A percentile compares a stretch with the other conserved stretches of the same genome.
phyloP scores from a whole-genome alignment of 495 filamentous ascomycete genomes.

The Platismatia glauca region DNA sequence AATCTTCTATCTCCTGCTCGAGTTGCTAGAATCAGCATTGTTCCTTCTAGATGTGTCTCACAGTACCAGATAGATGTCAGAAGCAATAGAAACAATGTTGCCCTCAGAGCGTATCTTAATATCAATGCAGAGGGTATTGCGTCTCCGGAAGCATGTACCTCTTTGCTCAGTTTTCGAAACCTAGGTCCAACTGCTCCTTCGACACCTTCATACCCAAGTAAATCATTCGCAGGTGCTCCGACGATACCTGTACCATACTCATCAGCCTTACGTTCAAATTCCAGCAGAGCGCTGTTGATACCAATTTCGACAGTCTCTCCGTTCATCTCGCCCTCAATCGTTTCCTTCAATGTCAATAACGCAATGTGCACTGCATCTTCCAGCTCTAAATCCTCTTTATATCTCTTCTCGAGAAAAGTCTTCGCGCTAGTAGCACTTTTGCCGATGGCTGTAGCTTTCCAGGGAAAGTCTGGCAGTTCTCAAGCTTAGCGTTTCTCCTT shows the following conservation, averaged over 20 bases:
- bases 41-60: not conserved
- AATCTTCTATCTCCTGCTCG: constrained; percentile 82
- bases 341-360: constrained; percentile 94
- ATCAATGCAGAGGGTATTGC: not conserved
- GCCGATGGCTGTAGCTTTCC: constrained; percentile 98
- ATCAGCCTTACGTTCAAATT: constrained; percentile 29
- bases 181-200: constrained; percentile 82
- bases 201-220: constrained; percentile 88
- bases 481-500: not conserved
- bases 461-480: constrained; percentile 66
- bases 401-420: constrained; percentile 97
- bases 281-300: constrained; percentile 33
- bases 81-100: not conserved
- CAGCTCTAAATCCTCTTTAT: constrained; percentile 91
- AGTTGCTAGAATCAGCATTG: not conserved
- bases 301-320: constrained; percentile 98
- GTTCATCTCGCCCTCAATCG: constrained; percentile 98
- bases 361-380: constrained; percentile 99
- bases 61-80: not conserved
- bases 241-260: constrained; percentile 62
- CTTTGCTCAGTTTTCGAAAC: constrained; percentile 91
- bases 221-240: constrained; percentile 82
- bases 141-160: constrained; percentile 25
- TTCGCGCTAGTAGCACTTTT: constrained; percentile 97
- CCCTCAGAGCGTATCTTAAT: not conserved